These are phyloP conservation scores for Zopfochytrium polystomum DNA, from an alignment of 371 early-diverging fungal species.

Conservation along the genomic window DNA sequence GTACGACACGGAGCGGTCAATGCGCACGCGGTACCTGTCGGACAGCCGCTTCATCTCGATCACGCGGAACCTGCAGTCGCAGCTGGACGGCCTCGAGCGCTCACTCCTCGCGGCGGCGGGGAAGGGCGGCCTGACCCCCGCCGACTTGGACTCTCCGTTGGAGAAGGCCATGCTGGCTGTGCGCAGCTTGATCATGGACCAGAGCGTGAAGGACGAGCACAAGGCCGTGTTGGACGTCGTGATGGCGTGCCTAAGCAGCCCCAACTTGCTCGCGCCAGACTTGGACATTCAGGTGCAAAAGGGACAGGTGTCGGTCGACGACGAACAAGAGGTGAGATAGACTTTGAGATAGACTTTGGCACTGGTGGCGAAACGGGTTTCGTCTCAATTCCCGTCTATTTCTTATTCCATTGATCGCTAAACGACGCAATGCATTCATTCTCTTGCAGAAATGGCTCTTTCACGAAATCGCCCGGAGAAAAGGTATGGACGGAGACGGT, in stretches of 20 bases:
- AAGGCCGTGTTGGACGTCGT: conserved; percentile 39
- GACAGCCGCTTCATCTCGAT: conserved; percentile 38
- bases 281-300: conserved; percentile 46
- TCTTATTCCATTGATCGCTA: too few relatives aligned
- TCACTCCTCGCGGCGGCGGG: conserved; percentile 18
- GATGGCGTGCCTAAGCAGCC: conserved; percentile 37
- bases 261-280: conserved; percentile 50
- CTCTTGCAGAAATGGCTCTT: conserved; percentile 54
- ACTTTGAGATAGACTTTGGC: too few relatives aligned
- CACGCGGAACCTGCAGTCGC: conserved; percentile 39
- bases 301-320: conserved; percentile 43
- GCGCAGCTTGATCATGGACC: conserved; percentile 44
- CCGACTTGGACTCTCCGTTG: conserved; percentile 52
- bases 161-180: too few relatives aligned
- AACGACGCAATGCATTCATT: too few relatives aligned
- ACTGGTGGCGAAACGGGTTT: too few relatives aligned
- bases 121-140: conserved; percentile 21
- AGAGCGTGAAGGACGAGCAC: conserved; percentile 34
- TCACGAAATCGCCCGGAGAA: conserved; percentile 41
- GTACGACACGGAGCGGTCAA: conserved; percentile 39
- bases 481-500: conserved; percentile 5
- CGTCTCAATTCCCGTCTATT: too few relatives aligned
- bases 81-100: conserved; percentile 39
- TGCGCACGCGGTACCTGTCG: conserved; percentile 43
- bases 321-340: conserved; percentile 50